A percentile compares a stretch with the other conserved stretches of the same genome.
Evolutionary conservation across 2,329 filamentous ascomycete species (phyloP).

Genomic region (Lachnellula suecica): DNA sequence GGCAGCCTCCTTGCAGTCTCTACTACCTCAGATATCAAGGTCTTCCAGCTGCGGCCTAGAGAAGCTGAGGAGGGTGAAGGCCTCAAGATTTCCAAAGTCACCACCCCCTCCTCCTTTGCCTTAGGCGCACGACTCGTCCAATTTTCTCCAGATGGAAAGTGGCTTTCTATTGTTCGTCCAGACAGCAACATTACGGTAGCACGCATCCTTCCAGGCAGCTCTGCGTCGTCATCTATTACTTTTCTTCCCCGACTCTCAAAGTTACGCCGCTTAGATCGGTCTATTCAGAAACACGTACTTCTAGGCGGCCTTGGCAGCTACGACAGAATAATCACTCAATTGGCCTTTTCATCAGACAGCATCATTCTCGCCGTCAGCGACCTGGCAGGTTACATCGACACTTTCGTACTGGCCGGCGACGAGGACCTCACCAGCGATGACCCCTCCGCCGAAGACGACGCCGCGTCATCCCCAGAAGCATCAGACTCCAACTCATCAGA

Average conservation of each 20-base stretch:
- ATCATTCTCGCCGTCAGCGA: slow-evolving; percentile 77
- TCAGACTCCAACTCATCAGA: slow-evolving; percentile 39
- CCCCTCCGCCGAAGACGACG: slow-evolving; percentile 36
- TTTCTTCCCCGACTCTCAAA: slow-evolving; percentile 45
- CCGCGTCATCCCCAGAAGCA: slow-evolving; percentile 25
- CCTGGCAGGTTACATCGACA: slow-evolving; percentile 81
- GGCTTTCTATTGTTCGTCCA: slow-evolving; percentile 65
- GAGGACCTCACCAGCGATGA: slow-evolving; percentile 45
- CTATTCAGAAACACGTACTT: slow-evolving; percentile 52
- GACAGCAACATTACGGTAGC: slow-evolving; percentile 58
- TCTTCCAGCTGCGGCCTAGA: slow-evolving; percentile 66
- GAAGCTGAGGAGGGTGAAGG: slow-evolving; percentile 53
- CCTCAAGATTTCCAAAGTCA: slow-evolving; percentile 69
- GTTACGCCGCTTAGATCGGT: slow-evolving; percentile 52
- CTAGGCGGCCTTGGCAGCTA: slow-evolving; percentile 74
- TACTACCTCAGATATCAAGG: slow-evolving; percentile 71
- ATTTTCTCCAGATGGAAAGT: slow-evolving; percentile 69
- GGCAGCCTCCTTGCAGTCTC: slow-evolving; percentile 75
- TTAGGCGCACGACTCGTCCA: slow-evolving; percentile 68
- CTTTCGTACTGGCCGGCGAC: slow-evolving; percentile 70
- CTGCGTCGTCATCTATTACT: slow-evolving; percentile 38
- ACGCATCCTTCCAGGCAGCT: slow-evolving; percentile 39
- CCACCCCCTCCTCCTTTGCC: slow-evolving; percentile 57
- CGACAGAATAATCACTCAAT: slow-evolving; percentile 70
- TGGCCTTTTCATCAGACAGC: slow-evolving; percentile 79